Evolutionary conservation across 805 yeast genomes (phyloP), one percentile per base, ranked within the genome.

Genomic region (Zygosaccharomyces bisporus): DNA sequence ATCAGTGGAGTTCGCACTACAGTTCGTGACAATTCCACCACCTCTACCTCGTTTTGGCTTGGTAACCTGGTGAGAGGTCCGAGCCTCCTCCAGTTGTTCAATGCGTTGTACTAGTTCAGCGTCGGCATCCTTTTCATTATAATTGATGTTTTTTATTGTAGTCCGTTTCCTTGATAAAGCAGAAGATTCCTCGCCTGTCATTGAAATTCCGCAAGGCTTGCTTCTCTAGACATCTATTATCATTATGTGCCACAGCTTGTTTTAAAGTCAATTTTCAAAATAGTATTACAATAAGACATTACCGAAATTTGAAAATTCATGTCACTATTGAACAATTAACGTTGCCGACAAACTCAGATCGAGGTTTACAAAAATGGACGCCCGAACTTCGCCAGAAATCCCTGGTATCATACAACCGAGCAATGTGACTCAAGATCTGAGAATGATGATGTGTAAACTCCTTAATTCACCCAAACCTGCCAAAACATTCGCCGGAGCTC

Each of bases 321-420:
- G 31, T 27, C 31, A 27, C 10, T n/a, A 13, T 27, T 13, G 31
- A 27, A 27, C 31, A n/a, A 27, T 10, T 14, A 27, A 3, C 13
- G n/a, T 6, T n/a, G 14, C 6, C n/a, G 14, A n/a, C 12, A 27
- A 27, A 27, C 31, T 3, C 13, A 27, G 31, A 10, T 6, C 6
- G n/a, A 4, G 7, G 8, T 12, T 2, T 14, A 6, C 25, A 17
- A 43, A 27, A 13, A 47, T 47, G 47, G 43, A 41, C 16, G 19
- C 51, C 8, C 44, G 44, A 31, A 44, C 34, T 7, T 43, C 88
- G 52, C 97, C 97, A 3, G 80, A 74, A 34, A 84, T 91, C 27
- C 97, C 97, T 1, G 99, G 99, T 18, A 78, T 77, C 12, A 70
- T 74, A 42, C 86, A 89, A 51, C 85, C 91, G 2, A 82, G 80